These are phyloP conservation scores for Elasticomyces elasticus DNA, from an alignment of 495 filamentous ascomycete species.

Conservation along the genomic window DNA sequence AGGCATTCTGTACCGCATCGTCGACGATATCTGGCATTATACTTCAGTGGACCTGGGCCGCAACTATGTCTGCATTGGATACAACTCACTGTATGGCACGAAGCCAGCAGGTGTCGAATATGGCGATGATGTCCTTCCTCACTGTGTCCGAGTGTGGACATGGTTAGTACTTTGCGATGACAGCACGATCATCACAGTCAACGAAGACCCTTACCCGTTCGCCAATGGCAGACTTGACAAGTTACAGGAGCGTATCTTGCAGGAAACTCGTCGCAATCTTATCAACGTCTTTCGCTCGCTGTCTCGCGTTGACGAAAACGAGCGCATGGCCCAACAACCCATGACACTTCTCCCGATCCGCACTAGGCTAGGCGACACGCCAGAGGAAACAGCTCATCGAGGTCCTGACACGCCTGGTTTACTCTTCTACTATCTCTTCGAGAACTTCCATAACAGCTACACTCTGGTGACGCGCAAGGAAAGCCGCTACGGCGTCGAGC, in stretches of 20 bases:
- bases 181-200: conserved; percentile 70
- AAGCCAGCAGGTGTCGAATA: conserved; percentile 26
- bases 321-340: conserved; percentile 25
- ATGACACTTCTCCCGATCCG: conserved; percentile 29
- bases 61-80: conserved; percentile 65
- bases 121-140: conserved; percentile 35
- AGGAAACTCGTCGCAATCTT: conserved; percentile 55
- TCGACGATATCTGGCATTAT: conserved; percentile 57
- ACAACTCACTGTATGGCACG: conserved; percentile 64
- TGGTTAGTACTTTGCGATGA: conserved; percentile 80
- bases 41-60: conserved; percentile 51
- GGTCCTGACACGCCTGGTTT: conserved; percentile 54
- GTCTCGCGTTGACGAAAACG: conserved; percentile 35
- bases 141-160: conserved; percentile 58
- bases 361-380: conserved; percentile 26
- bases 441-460: conserved; percentile 70
- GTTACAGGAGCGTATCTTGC: conserved; percentile 28
- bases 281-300: conserved; percentile 62
- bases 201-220: conserved; percentile 56
- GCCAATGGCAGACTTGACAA: conserved; percentile 28
- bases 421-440: conserved; percentile 79
- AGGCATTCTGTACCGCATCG: conserved; percentile 41
- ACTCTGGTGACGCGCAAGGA: conserved; percentile 50
- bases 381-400: conserved; percentile 33
- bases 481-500: conserved; percentile 48